Base-by-base conservation (phyloP, 768 basidiomycete species). In the Thelephora ganbajun region DNA sequence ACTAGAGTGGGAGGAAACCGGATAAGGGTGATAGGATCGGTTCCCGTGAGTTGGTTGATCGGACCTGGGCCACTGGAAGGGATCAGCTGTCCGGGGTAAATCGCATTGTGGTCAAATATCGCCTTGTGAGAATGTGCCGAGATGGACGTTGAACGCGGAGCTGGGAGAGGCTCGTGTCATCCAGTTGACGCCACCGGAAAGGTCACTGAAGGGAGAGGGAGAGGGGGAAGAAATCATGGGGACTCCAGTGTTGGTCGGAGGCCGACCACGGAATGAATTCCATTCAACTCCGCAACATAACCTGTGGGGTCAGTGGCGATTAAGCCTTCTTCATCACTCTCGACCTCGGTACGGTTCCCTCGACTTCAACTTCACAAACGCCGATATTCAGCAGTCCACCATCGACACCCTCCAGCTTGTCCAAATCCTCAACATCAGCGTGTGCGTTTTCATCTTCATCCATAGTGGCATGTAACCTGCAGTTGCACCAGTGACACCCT, bases 51-150 rank as follows among this genome's bases (percentile, higher is more conserved):
- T 61, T 59, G 14, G 56, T 61, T 58, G 52, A 33, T 56, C 9
- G 83, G 80, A 11, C 83, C 80, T n/a, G 72, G 57, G 11, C 68
- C 72, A 48, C 18, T 37, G 30, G 49, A 33, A 48, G 53, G 51
- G 37, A 68, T 56, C 54, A 71, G 57, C 11, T 67, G 65, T 19
- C 70, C 59, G 0, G 72, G 67, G 55, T 76, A 81, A 43, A 80
- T 59, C 46, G 66, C 52, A 1, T 63, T 51, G 55, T 80, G 73
- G 62, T 83, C 83, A 47, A 85, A 85, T 9, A 67, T 67, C 43
- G 73, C 72, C 60, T 81, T 78, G 56, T 81, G 79, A 35, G 82
- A 75, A 12, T 85, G 80, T 1, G 81, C 80, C 9, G 82, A 81
- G 46, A 79, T 63, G 20, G 77, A 73, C 56, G 56, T 63, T 66